phyloP scores from a whole-genome alignment of 108 stramenopile genomes.

The Epithemia pelagica region DNA sequence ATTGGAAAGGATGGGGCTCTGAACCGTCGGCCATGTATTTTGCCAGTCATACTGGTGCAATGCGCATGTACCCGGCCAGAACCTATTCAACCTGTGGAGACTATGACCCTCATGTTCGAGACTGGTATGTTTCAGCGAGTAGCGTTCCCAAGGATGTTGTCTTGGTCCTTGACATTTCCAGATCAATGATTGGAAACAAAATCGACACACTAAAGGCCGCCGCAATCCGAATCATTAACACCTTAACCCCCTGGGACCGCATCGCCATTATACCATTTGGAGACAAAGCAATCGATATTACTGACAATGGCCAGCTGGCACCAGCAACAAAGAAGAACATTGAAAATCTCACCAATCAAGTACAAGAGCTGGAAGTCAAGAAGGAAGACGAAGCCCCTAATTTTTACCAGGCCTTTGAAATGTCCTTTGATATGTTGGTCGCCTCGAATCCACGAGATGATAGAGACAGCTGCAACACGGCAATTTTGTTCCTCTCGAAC shows the following conservation, averaged over 20 bases:
- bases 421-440: slow-evolving; percentile 17
- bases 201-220: slow-evolving; percentile 32
- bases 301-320: neutral
- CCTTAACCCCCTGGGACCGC: slow-evolving; percentile 39
- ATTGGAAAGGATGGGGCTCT: slow-evolving; percentile 18
- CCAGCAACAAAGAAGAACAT: slow-evolving; percentile 8
- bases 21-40: slow-evolving; percentile 38
- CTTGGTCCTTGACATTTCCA: slow-evolving; percentile 48
- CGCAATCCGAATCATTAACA: slow-evolving; percentile 31
- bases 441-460: slow-evolving; percentile 4
- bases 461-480: slow-evolving; percentile 11
- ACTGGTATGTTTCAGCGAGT: slow-evolving; percentile 66
- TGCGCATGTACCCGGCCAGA: slow-evolving; percentile 50
- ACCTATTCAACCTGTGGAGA: slow-evolving; percentile 27
- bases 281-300: slow-evolving; percentile 4
- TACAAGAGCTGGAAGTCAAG: slow-evolving; percentile 1
- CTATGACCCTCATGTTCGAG: slow-evolving; percentile 53
- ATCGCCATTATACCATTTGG: slow-evolving; percentile 36
- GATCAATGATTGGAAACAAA: slow-evolving; percentile 35
- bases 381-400: slow-evolving; percentile 10
- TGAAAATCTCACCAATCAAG: neutral
- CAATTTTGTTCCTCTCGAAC: slow-evolving; percentile 34
- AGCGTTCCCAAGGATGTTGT: slow-evolving; percentile 60
- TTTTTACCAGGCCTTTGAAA: slow-evolving; percentile 12
- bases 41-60: slow-evolving; percentile 44